Percentiles rank a stretch among this genome's conserved stretches.
Evolutionary conservation across 108 stramenopile species (phyloP).

Genomic region (Cylindrotheca fusiformis): DNA sequence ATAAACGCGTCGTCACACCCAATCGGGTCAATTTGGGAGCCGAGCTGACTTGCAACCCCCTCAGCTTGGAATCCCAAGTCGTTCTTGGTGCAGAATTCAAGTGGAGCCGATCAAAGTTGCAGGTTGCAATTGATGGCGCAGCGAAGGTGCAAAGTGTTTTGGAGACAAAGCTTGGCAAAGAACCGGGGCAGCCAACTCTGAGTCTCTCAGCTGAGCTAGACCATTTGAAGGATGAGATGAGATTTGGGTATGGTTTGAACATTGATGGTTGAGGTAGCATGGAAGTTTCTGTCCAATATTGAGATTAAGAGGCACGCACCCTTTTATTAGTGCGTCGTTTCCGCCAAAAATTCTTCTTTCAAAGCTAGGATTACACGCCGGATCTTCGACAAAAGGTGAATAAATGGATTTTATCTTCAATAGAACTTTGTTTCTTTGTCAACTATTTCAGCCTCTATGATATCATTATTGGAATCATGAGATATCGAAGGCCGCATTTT

Average conservation of each 20-base stretch:
- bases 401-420: too few species aligned
- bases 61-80: slow-evolving; percentile 63
- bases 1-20: slow-evolving; percentile 77
- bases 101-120: slow-evolving; percentile 66
- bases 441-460: slow-evolving; percentile 78
- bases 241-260: slow-evolving; percentile 82
- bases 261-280: slow-evolving; percentile 58
- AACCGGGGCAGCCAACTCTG: slow-evolving; percentile 64
- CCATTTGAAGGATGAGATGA: slow-evolving; percentile 72
- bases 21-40: slow-evolving; percentile 74
- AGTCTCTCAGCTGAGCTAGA: slow-evolving; percentile 75
- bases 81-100: slow-evolving; percentile 84
- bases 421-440: slow-evolving; percentile 58
- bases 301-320: too few species aligned
- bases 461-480: slow-evolving; percentile 35
- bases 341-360: too few species aligned
- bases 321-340: too few species aligned
- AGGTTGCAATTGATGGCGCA: slow-evolving; percentile 64
- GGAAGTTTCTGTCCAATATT: too few species aligned
- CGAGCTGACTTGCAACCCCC: slow-evolving; percentile 57
- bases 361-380: too few species aligned
- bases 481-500: slow-evolving; percentile 8
- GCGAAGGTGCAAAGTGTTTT: slow-evolving; percentile 65
- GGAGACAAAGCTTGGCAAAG: slow-evolving; percentile 79
- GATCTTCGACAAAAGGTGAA: too few species aligned